Evolutionary conservation across 345 rosid species (phyloP), one percentile per base, ranked within the genome.

Genomic region (Euclidium syriacum): DNA sequence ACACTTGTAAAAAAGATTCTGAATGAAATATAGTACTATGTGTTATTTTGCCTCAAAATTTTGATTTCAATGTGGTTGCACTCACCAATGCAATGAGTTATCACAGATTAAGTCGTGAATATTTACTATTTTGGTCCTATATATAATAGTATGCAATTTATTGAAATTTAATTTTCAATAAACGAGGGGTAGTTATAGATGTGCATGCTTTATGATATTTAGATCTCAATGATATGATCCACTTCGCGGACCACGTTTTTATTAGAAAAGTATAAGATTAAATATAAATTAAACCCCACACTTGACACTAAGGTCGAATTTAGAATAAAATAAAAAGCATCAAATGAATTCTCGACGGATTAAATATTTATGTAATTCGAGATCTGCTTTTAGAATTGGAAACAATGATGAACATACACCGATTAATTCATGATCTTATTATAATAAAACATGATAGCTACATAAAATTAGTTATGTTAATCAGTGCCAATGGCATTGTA

Each of bases 401-500:
- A 62, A 46, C 57, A 70, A 54, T 70, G 68, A 62, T 54, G 63
- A 46, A 38, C 27, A 61, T 44, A 10, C 58, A 54, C 52, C 27
- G 36, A 27, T 25, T 51, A 33, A 40, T 59, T 47, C 40, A 62
- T 53, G 50, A 29, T 54, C 63, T 16, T 52, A 20, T 32, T 23
- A 33, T 60, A 16, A 70, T 36, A 46, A 51, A 70, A 36, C 35
- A 36, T 36, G 74, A 38, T 35, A 53, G 57, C 14, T 20, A 44
- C 73, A 36, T n/a, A 22, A 5, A 18, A 15, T 35, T 38, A 17
- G 3, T 47, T 61, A 35, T 52, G 55, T 19, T 42, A 20, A 35
- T 46, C 34, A 61, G 68, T 60, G 73, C 33, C 32, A 32, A 26
- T 47, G 22, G 1, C 5, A 44, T 9, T 30, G 7, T 25, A 12